phyloP scores from a whole-genome alignment of 495 filamentous ascomycete genomes.

The Xanthoparmelia taractica region DNA sequence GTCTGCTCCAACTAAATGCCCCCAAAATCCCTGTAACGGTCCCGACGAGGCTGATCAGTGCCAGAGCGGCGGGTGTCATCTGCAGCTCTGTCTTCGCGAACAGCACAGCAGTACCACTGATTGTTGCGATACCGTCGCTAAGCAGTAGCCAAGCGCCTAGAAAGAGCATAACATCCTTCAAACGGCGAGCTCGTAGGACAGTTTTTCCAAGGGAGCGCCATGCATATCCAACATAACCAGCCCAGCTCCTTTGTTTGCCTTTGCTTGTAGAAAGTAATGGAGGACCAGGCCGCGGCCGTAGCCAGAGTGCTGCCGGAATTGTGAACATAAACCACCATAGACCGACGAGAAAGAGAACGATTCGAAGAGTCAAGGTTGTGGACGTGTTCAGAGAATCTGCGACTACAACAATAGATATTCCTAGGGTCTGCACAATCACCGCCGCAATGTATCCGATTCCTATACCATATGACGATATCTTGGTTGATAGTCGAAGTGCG shows the following conservation, averaged over 20 bases:
- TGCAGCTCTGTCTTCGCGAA: conserved; percentile 90
- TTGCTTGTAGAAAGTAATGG: conserved; percentile 45
- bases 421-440: conserved; percentile 67
- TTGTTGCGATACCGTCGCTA: conserved; percentile 88
- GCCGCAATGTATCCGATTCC: conserved; percentile 85
- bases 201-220: conserved; percentile 84
- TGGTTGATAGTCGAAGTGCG: conserved; percentile 67
- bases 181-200: conserved; percentile 62
- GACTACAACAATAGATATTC: conserved; percentile 60
- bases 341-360: conserved; percentile 80
- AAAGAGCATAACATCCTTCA: conserved; percentile 84
- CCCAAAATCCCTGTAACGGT: conserved; percentile 76
- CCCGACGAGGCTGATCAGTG: conserved; percentile 85
- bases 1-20: conserved; percentile 79
- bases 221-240: conserved; percentile 63
- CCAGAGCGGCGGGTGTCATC: conserved; percentile 84
- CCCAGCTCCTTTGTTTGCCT: conserved; percentile 42
- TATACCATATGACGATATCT: conserved; percentile 82
- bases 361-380: conserved; percentile 66
- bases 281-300: conserved; percentile 85
- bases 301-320: conserved; percentile 79
- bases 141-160: conserved; percentile 90
- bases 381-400: conserved; percentile 61
- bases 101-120: conserved; percentile 87
- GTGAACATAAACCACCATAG: conserved; percentile 95